Conservation (phyloP, 805 yeast genomes). For the Wickerhamiella vanderwaltii region DNA sequence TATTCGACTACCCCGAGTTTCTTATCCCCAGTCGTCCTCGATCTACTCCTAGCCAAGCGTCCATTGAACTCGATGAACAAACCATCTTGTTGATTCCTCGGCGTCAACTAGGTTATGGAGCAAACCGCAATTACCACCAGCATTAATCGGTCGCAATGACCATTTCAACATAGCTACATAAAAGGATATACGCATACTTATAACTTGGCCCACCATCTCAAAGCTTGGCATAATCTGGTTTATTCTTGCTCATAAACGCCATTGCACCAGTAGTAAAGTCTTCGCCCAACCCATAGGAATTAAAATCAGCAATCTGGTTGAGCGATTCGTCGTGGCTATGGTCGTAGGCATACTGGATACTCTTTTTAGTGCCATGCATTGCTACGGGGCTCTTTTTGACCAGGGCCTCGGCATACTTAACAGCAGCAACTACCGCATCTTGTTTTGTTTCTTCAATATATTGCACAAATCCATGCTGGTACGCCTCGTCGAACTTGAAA, state of each 20-base stretch:
- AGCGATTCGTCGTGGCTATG: slow-evolving; percentile 37
- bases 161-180: background rate
- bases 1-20: background rate
- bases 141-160: background rate
- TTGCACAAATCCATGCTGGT: slow-evolving; percentile 41
- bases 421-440: slow-evolving; percentile 39
- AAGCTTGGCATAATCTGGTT: slow-evolving; percentile 24
- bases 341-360: slow-evolving; percentile 35
- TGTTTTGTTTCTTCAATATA: slow-evolving; percentile 35
- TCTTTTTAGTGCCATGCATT: slow-evolving; percentile 48
- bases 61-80: background rate
- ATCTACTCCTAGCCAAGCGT: background rate
- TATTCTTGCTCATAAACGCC: slow-evolving; percentile 23
- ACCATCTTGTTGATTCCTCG: slow-evolving; percentile 6
- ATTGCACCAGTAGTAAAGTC: slow-evolving; percentile 26
- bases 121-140: background rate
- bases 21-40: background rate
- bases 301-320: slow-evolving; percentile 41
- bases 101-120: background rate
- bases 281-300: slow-evolving; percentile 30
- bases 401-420: slow-evolving; percentile 38
- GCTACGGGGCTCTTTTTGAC: slow-evolving; percentile 44
- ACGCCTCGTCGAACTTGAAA: slow-evolving; percentile 46
- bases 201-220: slow-evolving; percentile 11
- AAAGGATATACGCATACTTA: background rate